phyloP scores from a whole-genome alignment of 371 early-diverging fungal genomes.

The Paraphysoderma sedebokerense region DNA sequence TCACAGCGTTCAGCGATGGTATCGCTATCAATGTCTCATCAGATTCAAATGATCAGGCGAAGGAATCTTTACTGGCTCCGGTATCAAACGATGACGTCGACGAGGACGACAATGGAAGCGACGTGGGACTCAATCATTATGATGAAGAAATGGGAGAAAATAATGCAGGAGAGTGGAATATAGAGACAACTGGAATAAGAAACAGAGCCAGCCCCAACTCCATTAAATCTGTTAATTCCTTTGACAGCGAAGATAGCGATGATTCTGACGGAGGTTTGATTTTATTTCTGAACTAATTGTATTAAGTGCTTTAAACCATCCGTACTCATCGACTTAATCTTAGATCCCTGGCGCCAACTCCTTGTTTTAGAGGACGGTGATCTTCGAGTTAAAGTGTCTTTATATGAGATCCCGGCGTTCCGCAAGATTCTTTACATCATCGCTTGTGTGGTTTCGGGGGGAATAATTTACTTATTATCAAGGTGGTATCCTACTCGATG shows the following conservation, averaged over 20 bases:
- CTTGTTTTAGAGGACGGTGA: background rate
- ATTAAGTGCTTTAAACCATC: no score
- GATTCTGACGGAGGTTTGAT: constrained; percentile 19
- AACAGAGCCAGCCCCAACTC: constrained; percentile 2
- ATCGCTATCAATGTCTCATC: no score
- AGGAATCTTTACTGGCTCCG: no score
- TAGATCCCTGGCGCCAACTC: background rate
- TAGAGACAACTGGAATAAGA: no score
- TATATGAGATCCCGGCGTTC: background rate
- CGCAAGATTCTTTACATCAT: constrained; percentile 27
- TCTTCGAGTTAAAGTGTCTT: background rate
- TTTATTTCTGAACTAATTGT: constrained; percentile 9
- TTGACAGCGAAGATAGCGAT: constrained; percentile 11
- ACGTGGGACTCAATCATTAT: no score
- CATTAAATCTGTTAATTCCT: constrained; percentile 5
- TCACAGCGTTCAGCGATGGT: no score
- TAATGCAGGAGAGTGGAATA: no score
- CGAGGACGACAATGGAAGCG: no score
- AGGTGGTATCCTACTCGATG: constrained; percentile 71
- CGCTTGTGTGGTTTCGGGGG: constrained; percentile 42
- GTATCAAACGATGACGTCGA: no score
- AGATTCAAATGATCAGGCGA: no score
- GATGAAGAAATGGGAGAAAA: no score
- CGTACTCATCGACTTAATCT: no score
- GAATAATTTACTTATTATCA: constrained; percentile 50